Conservation (phyloP, 768 basidiomycete genomes). For the Tylopilus rubrobrunneus region DNA sequence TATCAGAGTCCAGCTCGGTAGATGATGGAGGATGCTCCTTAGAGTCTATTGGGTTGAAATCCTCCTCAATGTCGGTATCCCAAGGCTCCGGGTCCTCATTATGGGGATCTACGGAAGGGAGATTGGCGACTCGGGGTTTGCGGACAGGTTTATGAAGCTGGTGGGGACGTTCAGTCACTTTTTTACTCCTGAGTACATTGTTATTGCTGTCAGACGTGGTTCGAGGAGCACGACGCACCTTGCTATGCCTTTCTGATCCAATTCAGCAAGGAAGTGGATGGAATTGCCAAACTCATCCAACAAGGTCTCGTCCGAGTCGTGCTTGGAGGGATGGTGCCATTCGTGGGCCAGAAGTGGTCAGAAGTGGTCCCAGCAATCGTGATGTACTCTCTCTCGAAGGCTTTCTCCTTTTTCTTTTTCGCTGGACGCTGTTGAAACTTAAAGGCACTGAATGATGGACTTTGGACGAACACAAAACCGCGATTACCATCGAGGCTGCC, state of each 20-base stretch:
- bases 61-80: constrained; percentile 41
- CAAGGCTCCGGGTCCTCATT: constrained; percentile 54
- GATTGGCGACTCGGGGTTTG: constrained; percentile 45
- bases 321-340: constrained; percentile 59
- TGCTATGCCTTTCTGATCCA: constrained; percentile 80
- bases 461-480: background rate
- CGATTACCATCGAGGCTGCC: constrained; percentile 25
- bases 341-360: no score
- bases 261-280: constrained; percentile 59
- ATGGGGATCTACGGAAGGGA: constrained; percentile 68
- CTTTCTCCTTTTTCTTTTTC: constrained; percentile 67
- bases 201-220: constrained; percentile 1
- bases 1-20: constrained; percentile 42
- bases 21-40: constrained; percentile 5
- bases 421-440: constrained; percentile 37
- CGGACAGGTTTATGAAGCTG: constrained; percentile 57
- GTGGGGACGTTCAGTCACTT: constrained; percentile 71
- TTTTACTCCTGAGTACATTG: constrained; percentile 64
- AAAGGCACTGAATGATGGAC: background rate
- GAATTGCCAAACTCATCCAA: constrained; percentile 61
- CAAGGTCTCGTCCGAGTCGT: constrained; percentile 64
- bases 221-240: constrained; percentile 47
- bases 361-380: constrained; percentile 46
- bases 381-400: constrained; percentile 55
- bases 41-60: no score